phyloP scores from a whole-genome alignment of 106 monocot species.

The Acorus calamus region DNA sequence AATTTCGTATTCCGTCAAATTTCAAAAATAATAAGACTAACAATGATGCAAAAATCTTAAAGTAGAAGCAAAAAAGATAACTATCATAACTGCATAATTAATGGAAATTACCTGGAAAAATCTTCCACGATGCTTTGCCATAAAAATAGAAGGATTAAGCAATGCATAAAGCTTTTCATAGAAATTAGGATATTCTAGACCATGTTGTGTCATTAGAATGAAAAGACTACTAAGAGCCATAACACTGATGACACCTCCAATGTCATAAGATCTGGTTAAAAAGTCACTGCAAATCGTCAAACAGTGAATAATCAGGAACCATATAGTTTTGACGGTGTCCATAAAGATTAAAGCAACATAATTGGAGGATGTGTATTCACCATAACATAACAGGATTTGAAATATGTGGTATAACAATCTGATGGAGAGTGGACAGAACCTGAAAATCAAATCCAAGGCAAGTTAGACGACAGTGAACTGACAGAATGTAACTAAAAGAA shows the following conservation, averaged over 20 bases:
- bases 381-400: conserved; percentile 77
- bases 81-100: neutral
- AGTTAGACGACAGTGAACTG: too few species aligned
- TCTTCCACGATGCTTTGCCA: conserved; percentile 76
- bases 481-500: too few species aligned
- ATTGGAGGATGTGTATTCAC: conserved; percentile 23
- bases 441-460: conserved; percentile 8
- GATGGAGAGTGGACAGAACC: conserved; percentile 75
- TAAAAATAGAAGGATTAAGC: conserved; percentile 69
- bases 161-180: conserved; percentile 90
- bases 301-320: conserved; percentile 10
- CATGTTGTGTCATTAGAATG: conserved; percentile 88
- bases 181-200: conserved; percentile 82
- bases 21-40: too few species aligned
- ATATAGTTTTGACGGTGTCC: neutral
- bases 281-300: conserved; percentile 65
- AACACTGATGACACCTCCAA: conserved; percentile 95
- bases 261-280: conserved; percentile 86
- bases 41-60: too few species aligned
- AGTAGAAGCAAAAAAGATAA: neutral
- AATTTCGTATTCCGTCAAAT: too few species aligned
- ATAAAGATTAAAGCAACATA: neutral
- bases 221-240: conserved; percentile 89
- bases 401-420: conserved; percentile 75
- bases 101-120: conserved; percentile 77